Evolutionary conservation across 78 protist species (phyloP).

Genomic region (Dictyostelium brefeldianum): DNA sequence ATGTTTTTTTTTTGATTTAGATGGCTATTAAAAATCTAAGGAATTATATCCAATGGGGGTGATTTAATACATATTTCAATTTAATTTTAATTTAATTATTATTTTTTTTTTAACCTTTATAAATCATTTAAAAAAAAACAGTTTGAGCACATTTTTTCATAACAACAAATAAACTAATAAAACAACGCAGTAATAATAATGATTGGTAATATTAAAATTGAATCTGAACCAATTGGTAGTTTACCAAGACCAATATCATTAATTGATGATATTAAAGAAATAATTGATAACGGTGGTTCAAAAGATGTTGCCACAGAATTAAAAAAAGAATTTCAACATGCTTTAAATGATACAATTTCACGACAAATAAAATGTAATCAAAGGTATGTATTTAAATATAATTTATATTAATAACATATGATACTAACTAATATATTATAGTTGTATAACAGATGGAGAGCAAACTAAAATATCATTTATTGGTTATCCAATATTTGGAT

Average conservation of each 20-base stretch:
- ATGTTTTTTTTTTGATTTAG: too few species aligned
- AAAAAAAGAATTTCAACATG: not conserved
- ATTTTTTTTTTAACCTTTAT: too few species aligned
- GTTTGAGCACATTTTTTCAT: too few species aligned
- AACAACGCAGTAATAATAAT: too few species aligned
- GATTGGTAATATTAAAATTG: not conserved
- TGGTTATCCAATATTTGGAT: not conserved
- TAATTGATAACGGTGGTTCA: not conserved
- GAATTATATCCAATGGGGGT: too few species aligned
- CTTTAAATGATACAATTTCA: conserved; percentile 1
- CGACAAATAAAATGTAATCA: not conserved
- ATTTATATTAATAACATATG: not conserved
- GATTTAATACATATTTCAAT: too few species aligned
- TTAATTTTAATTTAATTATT: too few species aligned
- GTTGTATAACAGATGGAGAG: conserved; percentile 43
- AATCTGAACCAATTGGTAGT: conserved; percentile 45
- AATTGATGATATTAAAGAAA: not conserved
- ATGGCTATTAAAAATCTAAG: too few species aligned
- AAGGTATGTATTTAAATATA: not conserved
- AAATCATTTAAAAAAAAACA: too few species aligned
- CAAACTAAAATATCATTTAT: conserved; percentile 36
- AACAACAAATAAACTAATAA: too few species aligned
- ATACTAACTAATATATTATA: not conserved
- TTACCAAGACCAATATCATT: conserved; percentile 37
- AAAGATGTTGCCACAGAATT: too few species aligned